Evolutionary conservation across 169 alveolate genomes (phyloP).

Genomic region (Prorocentrum cordatum): DNA sequence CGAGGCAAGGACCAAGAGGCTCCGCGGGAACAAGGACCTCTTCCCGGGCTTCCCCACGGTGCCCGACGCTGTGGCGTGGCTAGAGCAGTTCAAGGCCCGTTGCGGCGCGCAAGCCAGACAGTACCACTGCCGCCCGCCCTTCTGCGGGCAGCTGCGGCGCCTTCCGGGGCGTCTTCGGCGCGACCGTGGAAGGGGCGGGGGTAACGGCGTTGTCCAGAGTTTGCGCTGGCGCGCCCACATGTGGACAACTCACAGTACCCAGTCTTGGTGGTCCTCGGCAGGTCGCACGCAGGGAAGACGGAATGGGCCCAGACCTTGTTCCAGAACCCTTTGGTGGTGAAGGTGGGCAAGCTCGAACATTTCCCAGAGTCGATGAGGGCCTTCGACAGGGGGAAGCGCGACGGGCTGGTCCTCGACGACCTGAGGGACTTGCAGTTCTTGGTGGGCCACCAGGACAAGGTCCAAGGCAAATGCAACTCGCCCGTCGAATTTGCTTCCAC

Average conservation of each 20-base stretch:
- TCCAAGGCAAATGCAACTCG: slow-evolving; percentile 6
- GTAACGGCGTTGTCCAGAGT: too few relatives aligned
- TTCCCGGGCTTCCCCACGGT: background rate
- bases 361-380: background rate
- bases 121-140: too few relatives aligned
- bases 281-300: background rate
- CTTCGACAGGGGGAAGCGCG: background rate
- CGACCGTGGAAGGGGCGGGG: too few relatives aligned
- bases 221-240: too few relatives aligned
- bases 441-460: background rate
- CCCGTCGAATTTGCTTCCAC: slow-evolving; percentile 12
- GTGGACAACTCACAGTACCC: too few relatives aligned
- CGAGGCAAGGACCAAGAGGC: background rate
- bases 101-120: too few relatives aligned
- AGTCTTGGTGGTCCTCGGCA: background rate
- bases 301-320: background rate
- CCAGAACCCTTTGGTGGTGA: background rate
- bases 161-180: too few relatives aligned
- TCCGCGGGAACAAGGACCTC: background rate
- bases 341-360: background rate
- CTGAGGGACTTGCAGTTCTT: background rate
- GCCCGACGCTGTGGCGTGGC: background rate
- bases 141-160: too few relatives aligned
- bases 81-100: background rate
- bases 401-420: background rate